Evolutionary conservation across 1,284 basidiomycete species (phyloP), one percentile per base, ranked within the genome.

Genomic region (Malassezia equina): DNA sequence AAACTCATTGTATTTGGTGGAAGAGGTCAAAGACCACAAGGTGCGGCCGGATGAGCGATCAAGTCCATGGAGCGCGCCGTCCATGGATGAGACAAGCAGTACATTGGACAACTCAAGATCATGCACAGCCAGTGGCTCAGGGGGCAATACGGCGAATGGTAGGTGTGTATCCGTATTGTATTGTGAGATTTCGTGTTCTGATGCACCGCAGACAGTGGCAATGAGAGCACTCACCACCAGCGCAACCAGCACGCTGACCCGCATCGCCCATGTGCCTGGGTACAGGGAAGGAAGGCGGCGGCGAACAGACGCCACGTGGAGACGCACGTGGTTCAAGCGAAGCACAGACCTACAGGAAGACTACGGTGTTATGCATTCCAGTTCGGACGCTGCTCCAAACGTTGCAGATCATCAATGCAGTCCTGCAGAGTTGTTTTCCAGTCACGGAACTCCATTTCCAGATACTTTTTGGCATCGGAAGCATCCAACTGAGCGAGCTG

Each of bases 11-110:
- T 42, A 21, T 31, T 40, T 15, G 31, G 44, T 17, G 5, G 19
- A 24, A 8, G 23, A 24, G 1, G 12, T 15, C 8, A 73, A 48
- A 3, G 58, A 53, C 71, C 71, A 73, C 19, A 67, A 59, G 42
- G 49, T 55, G 5, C 49, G 53, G 23, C 90, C 90, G 0, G 84
- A 84, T 0, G 83, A 82, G 54, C 90, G 79, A 70, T 89, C 86
- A 58, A 93, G 78, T 0, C 86, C 89, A 77, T 90, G 87, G 43
- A 93, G 83, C 58, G 84, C 85, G 23, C 89, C 90, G 75, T 93
- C 90, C n/a, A 91, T 82, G 7, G 86, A 86, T 3, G 89, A 86
- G 12, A 89, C 81, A 11, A 93, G 80, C 43, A 89, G 83, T 41
- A 86, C 81, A 67, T 88, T 84, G 59, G 87, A 75, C 4, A 89